Percentiles rank a stretch among this genome's conserved stretches.
Evolutionary conservation across 2,329 filamentous ascomycete genomes (phyloP).

Genomic region (Knoxdaviesia proteae): DNA sequence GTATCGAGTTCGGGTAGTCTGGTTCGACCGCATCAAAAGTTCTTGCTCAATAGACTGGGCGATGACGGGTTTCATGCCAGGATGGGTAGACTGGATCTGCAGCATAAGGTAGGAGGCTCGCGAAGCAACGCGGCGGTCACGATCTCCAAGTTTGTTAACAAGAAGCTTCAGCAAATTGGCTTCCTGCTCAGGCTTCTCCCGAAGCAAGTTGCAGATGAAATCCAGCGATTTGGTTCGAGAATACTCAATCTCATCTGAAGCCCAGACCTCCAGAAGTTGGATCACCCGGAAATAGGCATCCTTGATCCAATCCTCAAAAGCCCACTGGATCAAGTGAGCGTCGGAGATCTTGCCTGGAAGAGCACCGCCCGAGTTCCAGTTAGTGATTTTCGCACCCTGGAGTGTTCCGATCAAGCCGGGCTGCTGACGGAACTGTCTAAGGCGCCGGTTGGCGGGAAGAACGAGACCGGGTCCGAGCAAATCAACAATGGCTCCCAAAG

Average conservation of each 20-base stretch:
- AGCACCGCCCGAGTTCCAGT: conserved; percentile 47
- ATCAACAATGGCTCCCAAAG: conserved; percentile 86
- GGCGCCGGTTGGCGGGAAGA: conserved; percentile 60
- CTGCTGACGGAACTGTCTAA: conserved; percentile 62
- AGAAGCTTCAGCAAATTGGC: conserved; percentile 76
- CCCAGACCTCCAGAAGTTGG: conserved; percentile 81
- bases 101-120: conserved; percentile 83
- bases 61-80: conserved; percentile 81
- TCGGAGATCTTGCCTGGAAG: conserved; percentile 57
- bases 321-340: conserved; percentile 67
- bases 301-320: conserved; percentile 91
- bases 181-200: conserved; percentile 94
- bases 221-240: conserved; percentile 73
- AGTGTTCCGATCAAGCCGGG: conserved; percentile 53
- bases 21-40: conserved; percentile 67
- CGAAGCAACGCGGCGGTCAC: conserved; percentile 86
- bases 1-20: conserved; percentile 77
- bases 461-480: conserved; percentile 75
- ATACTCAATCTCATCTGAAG: conserved; percentile 86
- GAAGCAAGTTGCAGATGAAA: conserved; percentile 77
- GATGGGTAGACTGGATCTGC: conserved; percentile 73
- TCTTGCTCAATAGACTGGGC: conserved; percentile 73
- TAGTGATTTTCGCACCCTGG: conserved; percentile 31
- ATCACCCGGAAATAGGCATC: conserved; percentile 82
- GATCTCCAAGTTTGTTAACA: conserved; percentile 92